Evolutionary conservation across 2,329 filamentous ascomycete species (phyloP), one percentile per base, ranked within the genome.

Genomic region (Colletotrichum higginsianum): DNA sequence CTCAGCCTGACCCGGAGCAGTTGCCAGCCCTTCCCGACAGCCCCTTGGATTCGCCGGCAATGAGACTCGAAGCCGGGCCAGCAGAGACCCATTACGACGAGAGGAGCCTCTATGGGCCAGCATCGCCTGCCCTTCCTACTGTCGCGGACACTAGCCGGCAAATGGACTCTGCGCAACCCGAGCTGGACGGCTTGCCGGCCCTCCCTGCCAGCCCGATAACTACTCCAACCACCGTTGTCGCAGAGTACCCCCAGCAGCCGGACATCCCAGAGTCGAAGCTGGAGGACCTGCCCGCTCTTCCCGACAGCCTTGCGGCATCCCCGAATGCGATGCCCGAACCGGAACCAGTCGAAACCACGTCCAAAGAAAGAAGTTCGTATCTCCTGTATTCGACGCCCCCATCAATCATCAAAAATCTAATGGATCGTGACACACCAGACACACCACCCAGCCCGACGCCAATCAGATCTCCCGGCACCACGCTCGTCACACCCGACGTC

Each of bases 281-380:
- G 26, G 56, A 55, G 18, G 57, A 73, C n/a, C 42, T 74, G 30
- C 49, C 61, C 30, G 49, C 50, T 35, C 76, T 66, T 30, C 62
- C 6, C 35, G 60, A 30, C 63, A 70, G 47, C 57, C 75, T 21
- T 44, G 44, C 16, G 58, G 35, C 42, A 4, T 30, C 74, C 21
- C 70, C 75, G 16, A 18, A 6, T 40, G 66, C 2, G 80, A 79
- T 5, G 80, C 79, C 67, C 79, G 81, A 86, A 47, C 81, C 82
- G 23, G 80, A 80, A 38, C 79, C 82, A 6, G 73, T 84, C 18
- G 83, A 86, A 47, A 69, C 83, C 18, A 82, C 80, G 70, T 83
- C 82, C 8, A 84, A 84, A 74, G 80, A 84, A 71, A 78, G 81
- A 74, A 86, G 81, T 75, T 84, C 82, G 15, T 83, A 84, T 74